These are phyloP conservation scores for Oenanthe javanica DNA, from an alignment of 140 eudicot species.

Conservation along the genomic window DNA sequence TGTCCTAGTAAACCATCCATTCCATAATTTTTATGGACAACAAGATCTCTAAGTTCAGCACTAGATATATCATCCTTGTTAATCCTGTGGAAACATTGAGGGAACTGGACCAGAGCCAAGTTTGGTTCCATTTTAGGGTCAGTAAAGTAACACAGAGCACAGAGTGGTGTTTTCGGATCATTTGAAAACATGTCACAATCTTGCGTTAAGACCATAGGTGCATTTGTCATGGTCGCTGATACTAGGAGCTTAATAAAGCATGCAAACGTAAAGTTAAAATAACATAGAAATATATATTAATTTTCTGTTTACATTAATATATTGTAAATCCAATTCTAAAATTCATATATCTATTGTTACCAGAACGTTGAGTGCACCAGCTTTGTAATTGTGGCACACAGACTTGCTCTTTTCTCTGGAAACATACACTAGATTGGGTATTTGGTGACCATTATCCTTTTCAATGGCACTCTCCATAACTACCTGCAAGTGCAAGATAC, in stretches of 20 bases:
- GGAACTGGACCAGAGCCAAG: constrained; percentile 30
- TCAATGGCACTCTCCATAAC: constrained; percentile 29
- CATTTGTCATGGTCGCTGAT: constrained; percentile 32
- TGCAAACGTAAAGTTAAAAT: not conserved
- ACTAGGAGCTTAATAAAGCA: constrained; percentile 24
- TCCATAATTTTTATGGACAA: constrained; percentile 19
- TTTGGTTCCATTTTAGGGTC: constrained; percentile 16
- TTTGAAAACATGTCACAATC: constrained; percentile 49
- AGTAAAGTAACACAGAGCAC: constrained; percentile 26
- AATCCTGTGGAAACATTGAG: constrained; percentile 30
- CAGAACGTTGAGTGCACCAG: constrained; percentile 65
- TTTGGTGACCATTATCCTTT: constrained; percentile 25
- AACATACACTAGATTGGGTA: constrained; percentile 60
- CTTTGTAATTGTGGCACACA: constrained; percentile 44
- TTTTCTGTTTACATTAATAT: not conserved
- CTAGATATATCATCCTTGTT: constrained; percentile 24
- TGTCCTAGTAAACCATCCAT: constrained; percentile 31
- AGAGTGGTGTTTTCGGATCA: constrained; percentile 27
- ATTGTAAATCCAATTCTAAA: too few species aligned
- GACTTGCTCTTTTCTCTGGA: constrained; percentile 47
- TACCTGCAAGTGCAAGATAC: constrained; percentile 21
- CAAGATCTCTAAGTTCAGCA: constrained; percentile 16
- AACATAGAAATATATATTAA: too few species aligned
- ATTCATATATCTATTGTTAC: constrained; percentile 20
- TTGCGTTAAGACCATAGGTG: constrained; percentile 24